Evolutionary conservation across 148 eudicot species (phyloP).

Genomic region (Beta vulgaris): DNA sequence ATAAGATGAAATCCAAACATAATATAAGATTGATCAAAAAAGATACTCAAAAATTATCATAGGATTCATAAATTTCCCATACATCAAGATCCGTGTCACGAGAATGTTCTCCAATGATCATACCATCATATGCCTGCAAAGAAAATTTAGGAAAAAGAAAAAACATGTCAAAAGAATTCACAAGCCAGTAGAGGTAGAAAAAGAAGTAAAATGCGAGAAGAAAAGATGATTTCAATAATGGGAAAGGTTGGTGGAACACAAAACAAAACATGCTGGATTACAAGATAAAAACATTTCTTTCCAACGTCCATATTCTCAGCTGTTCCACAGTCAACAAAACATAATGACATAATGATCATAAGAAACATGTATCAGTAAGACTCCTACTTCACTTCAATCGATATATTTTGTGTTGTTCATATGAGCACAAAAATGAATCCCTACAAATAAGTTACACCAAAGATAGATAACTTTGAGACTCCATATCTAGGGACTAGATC

Average conservation of each 20-base stretch:
- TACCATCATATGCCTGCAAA: slow-evolving; percentile 90
- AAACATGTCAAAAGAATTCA: slow-evolving; percentile 9
- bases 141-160: neutral
- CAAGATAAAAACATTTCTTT: neutral
- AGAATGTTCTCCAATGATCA: slow-evolving; percentile 97
- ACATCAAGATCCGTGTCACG: slow-evolving; percentile 97
- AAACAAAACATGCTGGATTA: neutral
- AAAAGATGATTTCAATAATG: neutral
- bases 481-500: no score
- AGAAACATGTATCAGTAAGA: neutral
- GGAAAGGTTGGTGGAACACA: neutral
- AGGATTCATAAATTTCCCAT: slow-evolving; percentile 30
- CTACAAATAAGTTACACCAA: neutral
- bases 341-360: slow-evolving; percentile 6
- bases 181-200: neutral
- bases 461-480: neutral
- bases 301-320: neutral
- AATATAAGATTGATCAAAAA: neutral
- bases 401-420: neutral
- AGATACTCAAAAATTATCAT: neutral
- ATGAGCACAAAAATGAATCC: neutral
- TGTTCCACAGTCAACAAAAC: neutral
- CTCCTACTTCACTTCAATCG: neutral
- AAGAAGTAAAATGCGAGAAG: neutral
- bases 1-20: slow-evolving; percentile 17